These are phyloP conservation scores for Chaetomium olivaceum DNA, from an alignment of 2,329 filamentous ascomycete genomes.

Conservation along the genomic window DNA sequence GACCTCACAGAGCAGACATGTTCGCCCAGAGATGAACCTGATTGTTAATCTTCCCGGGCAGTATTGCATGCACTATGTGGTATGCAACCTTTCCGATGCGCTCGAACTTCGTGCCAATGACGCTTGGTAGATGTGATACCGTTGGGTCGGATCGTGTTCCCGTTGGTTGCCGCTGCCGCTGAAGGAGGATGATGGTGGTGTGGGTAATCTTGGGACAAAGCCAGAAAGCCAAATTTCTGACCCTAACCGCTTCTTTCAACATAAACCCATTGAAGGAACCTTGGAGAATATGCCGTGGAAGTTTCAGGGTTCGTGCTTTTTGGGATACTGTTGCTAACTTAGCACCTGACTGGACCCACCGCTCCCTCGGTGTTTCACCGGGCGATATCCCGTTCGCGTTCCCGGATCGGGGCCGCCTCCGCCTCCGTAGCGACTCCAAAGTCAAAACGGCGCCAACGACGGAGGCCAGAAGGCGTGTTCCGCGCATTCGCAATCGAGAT, in stretches of 20 bases:
- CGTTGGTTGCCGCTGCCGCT: conserved; percentile 20
- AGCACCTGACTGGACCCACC: too few relatives aligned
- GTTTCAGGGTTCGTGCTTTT: neutral
- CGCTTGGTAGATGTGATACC: conserved; percentile 12
- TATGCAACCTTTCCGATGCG: conserved; percentile 7
- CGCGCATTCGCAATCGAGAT: too few relatives aligned
- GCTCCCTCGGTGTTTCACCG: neutral
- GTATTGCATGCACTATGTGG: conserved; percentile 6
- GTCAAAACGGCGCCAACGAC: neutral
- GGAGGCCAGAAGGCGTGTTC: neutral
- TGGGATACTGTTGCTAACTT: neutral
- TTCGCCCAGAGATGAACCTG: too few relatives aligned
- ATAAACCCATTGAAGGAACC: neutral
- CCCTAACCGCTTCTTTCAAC: neutral
- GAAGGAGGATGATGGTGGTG: neutral
- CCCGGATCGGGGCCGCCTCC: neutral
- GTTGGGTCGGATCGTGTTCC: conserved; percentile 13
- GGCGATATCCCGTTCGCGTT: neutral
- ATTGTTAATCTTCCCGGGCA: neutral
- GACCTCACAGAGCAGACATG: neutral
- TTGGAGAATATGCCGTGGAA: neutral
- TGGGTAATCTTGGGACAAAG: neutral
- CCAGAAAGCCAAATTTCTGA: neutral
- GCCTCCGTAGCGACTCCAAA: neutral
- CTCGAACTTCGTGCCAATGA: conserved; percentile 11